A percentile compares a stretch with the other conserved stretches of the same genome.
Conservation (phyloP, 2,329 filamentous ascomycete genomes). For the Claviceps pazoutovae region DNA sequence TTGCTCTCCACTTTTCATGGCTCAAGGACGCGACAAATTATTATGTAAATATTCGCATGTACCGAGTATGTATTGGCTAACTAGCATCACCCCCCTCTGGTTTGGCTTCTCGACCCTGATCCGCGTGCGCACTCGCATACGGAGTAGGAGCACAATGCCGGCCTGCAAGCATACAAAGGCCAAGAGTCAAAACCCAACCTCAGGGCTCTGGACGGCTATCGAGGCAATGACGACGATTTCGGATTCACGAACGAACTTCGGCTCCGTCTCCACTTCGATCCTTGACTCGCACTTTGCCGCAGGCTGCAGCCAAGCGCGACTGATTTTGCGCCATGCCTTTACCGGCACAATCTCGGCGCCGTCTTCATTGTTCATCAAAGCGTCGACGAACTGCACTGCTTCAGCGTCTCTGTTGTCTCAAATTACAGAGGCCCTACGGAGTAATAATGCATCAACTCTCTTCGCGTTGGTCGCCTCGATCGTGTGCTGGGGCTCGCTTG, state of each 20-base stretch:
- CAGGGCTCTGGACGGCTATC: background rate
- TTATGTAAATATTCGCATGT: too few species aligned
- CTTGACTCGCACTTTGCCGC: background rate
- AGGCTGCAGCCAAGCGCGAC: conserved; percentile 4
- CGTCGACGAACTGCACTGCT: background rate
- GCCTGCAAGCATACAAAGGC: background rate
- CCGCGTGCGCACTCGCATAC: background rate
- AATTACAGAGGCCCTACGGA: background rate
- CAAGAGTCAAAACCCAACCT: conserved; percentile 1
- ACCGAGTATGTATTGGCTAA: background rate
- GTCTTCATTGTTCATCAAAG: conserved; percentile 4
- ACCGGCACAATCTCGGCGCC: conserved; percentile 3
- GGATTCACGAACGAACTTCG: background rate
- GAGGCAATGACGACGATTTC: background rate
- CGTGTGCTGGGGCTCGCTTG: background rate
- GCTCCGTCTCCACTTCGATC: background rate
- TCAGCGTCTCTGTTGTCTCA: background rate
- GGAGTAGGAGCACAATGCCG: background rate
- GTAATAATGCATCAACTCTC: conserved; percentile 1
- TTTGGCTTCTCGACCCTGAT: background rate
- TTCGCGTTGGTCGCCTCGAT: conserved; percentile 2
- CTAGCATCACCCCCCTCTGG: background rate
- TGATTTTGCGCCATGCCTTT: conserved; percentile 4
- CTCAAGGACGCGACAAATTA: background rate
- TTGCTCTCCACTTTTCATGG: conserved; percentile 1